These are phyloP conservation scores for Globisporangium splendens DNA, from an alignment of 352 stramenopile species.

Conservation along the genomic window DNA sequence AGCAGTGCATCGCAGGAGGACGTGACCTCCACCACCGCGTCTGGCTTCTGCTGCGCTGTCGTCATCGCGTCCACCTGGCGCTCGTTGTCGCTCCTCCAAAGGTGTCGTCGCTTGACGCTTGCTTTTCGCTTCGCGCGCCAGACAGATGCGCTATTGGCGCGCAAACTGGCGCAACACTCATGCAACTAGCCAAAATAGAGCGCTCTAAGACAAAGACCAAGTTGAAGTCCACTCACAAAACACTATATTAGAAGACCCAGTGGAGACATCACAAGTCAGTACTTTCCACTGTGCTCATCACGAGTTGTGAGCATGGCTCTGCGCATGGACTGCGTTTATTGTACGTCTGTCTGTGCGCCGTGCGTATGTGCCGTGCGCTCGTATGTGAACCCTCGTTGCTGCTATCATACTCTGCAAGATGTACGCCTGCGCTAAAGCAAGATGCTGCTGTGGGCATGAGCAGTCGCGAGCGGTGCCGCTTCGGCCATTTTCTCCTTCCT, in stretches of 20 bases:
- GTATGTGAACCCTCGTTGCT: too few species aligned
- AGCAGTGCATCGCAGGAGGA: constrained; percentile 26
- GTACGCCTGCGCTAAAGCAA: too few species aligned
- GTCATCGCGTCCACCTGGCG: constrained; percentile 1
- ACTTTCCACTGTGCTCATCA: too few species aligned
- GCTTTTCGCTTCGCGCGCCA: too few species aligned
- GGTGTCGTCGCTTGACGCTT: background rate
- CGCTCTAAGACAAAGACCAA: background rate
- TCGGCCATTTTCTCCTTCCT: background rate
- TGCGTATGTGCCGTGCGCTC: too few species aligned
- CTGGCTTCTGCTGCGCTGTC: background rate
- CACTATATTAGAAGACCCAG: background rate
- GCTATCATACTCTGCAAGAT: too few species aligned
- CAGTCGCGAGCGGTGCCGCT: background rate
- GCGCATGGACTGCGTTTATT: too few species aligned
- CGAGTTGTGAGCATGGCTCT: too few species aligned
- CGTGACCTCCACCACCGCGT: background rate
- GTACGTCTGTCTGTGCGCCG: too few species aligned
- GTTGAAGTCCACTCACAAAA: background rate
- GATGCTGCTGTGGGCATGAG: background rate
- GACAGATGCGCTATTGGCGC: background rate
- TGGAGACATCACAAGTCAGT: too few species aligned
- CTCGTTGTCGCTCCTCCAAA: constrained; percentile 1
- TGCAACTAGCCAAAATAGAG: constrained; percentile 3
- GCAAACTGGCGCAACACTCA: background rate